These are phyloP conservation scores for Nakazawaea wickerhamii DNA, from an alignment of 805 yeast genomes.

Conservation along the genomic window DNA sequence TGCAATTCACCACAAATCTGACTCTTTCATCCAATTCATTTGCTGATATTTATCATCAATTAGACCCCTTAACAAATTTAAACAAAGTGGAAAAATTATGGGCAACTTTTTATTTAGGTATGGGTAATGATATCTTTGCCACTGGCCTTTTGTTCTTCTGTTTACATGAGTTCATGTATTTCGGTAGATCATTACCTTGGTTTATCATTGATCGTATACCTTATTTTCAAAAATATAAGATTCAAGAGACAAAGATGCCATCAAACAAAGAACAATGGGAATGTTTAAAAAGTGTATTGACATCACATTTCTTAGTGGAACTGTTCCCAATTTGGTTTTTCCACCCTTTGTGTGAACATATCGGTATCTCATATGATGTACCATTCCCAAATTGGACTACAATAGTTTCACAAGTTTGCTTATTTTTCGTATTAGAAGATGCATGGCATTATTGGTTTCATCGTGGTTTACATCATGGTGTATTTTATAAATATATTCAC, in stretches of 20 bases:
- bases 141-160: constrained; percentile 82
- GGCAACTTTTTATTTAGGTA: constrained; percentile 84
- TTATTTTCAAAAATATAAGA: constrained; percentile 78
- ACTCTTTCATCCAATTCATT: constrained; percentile 15
- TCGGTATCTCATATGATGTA: constrained; percentile 72
- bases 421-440: constrained; percentile 86
- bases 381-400: constrained; percentile 74
- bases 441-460: constrained; percentile 97
- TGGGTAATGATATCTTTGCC: constrained; percentile 85
- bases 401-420: constrained; percentile 58
- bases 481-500: constrained; percentile 88
- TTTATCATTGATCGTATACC: constrained; percentile 80
- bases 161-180: constrained; percentile 84
- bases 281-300: constrained; percentile 78
- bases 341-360: constrained; percentile 82
- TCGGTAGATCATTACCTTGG: constrained; percentile 93
- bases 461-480: constrained; percentile 82
- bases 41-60: constrained; percentile 18
- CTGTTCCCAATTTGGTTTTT: constrained; percentile 96
- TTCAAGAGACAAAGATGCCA: constrained; percentile 84
- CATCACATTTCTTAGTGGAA: constrained; percentile 87
- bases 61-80: constrained; percentile 27
- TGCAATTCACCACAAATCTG: not conserved
- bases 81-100: constrained; percentile 63
- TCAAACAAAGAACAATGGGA: constrained; percentile 84